These are phyloP conservation scores for Candida awuae DNA, from an alignment of 805 yeast species.

Conservation along the genomic window DNA sequence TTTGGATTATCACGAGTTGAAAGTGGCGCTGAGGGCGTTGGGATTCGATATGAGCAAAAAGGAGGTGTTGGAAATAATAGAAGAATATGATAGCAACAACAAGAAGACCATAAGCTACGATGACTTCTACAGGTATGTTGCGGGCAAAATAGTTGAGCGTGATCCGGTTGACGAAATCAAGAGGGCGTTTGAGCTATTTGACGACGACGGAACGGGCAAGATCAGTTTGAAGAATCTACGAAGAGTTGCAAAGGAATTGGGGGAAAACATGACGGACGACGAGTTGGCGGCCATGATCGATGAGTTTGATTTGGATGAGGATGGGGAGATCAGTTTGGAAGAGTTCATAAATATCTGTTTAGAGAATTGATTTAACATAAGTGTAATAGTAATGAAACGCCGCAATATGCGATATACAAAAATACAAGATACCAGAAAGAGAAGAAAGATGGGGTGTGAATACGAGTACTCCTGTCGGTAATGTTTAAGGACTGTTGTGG, in stretches of 20 bases:
- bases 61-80: constrained; percentile 67
- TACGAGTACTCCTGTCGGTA: too few species aligned
- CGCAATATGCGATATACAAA: too few species aligned
- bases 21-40: constrained; percentile 88
- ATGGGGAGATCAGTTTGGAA: constrained; percentile 87
- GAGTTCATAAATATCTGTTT: constrained; percentile 87
- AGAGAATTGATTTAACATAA: too few species aligned
- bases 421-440: too few species aligned
- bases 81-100: constrained; percentile 74
- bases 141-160: constrained; percentile 72
- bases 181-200: constrained; percentile 84
- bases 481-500: too few species aligned
- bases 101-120: constrained; percentile 67
- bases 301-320: constrained; percentile 92
- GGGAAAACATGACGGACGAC: constrained; percentile 86
- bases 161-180: constrained; percentile 91
- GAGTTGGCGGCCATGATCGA: constrained; percentile 96
- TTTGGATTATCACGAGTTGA: constrained; percentile 86
- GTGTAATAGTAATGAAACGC: too few species aligned
- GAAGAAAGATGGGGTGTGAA: too few species aligned
- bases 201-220: constrained; percentile 81
- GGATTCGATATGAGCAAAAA: constrained; percentile 79
- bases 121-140: constrained; percentile 73
- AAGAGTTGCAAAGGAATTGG: constrained; percentile 85
- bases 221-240: constrained; percentile 75